Percentiles rank a stretch among this genome's conserved stretches.
These are phyloP conservation scores for Quercus agrifolia DNA, from an alignment of 306 rosid genomes.

Conservation along the genomic window DNA sequence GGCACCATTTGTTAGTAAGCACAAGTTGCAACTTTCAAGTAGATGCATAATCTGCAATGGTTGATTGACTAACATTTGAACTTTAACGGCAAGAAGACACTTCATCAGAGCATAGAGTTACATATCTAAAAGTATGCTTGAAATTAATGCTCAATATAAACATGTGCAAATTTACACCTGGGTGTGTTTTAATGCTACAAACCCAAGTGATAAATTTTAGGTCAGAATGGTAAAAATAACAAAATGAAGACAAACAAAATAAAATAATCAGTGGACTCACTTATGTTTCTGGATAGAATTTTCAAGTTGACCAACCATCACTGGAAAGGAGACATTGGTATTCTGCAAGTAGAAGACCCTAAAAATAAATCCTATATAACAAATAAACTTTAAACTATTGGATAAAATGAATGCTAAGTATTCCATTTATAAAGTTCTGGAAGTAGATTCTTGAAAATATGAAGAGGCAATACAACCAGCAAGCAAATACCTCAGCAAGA, in stretches of 20 bases:
- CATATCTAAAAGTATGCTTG: conserved; percentile 12
- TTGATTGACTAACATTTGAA: not conserved
- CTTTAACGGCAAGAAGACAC: not conserved
- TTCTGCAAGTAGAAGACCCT: conserved; percentile 49
- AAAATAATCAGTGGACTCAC: conserved; percentile 41
- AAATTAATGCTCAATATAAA: conserved; percentile 3
- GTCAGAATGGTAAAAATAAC: not conserved
- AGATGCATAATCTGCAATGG: conserved; percentile 15
- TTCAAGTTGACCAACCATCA: conserved; percentile 54
- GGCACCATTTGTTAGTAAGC: not conserved
- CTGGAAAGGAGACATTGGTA: conserved; percentile 45
- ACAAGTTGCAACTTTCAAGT: not conserved
- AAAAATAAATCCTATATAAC: conserved; percentile 24
- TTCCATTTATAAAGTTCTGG: not conserved
- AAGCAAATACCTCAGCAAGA: conserved; percentile 49
- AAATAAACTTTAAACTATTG: conserved; percentile 12
- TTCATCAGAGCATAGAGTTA: not conserved
- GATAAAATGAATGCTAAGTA: not conserved
- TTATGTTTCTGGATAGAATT: conserved; percentile 67
- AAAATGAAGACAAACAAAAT: not conserved
- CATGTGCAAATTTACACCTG: not conserved
- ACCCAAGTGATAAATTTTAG: conserved; percentile 2
- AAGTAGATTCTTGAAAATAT: not conserved
- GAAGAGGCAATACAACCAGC: not conserved
- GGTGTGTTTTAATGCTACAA: not conserved